Evolutionary conservation across 2,329 filamentous ascomycete genomes (phyloP).

Genomic region (Hypomyces perniciosus): DNA sequence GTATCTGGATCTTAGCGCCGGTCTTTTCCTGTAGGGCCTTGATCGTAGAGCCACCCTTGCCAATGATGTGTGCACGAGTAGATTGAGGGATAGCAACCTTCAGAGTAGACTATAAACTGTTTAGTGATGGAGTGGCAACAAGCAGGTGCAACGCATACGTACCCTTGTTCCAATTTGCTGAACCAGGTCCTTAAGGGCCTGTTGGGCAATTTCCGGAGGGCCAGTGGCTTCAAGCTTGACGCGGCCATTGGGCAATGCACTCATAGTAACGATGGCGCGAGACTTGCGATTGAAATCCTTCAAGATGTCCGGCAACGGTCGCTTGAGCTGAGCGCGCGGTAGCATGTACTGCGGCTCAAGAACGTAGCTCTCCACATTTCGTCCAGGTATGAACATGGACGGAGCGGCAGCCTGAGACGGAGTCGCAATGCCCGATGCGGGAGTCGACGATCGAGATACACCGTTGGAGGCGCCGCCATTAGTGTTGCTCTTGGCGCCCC

Average conservation of each 20-base stretch:
- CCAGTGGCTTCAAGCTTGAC: conserved; percentile 82
- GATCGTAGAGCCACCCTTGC: conserved; percentile 82
- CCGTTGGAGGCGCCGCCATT: conserved; percentile 53
- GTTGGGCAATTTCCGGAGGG: conserved; percentile 73
- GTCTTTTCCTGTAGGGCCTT: conserved; percentile 85
- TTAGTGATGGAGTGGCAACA: not conserved
- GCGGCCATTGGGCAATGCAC: conserved; percentile 62
- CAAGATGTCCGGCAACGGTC: conserved; percentile 76
- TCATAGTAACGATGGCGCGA: conserved; percentile 77
- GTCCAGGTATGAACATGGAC: conserved; percentile 72
- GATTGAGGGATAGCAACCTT: conserved; percentile 78
- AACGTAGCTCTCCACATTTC: conserved; percentile 69
- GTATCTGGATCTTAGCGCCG: conserved; percentile 84
- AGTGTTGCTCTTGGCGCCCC: conserved; percentile 62
- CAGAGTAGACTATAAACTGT: conserved; percentile 42
- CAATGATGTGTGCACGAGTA: conserved; percentile 84
- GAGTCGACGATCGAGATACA: conserved; percentile 55
- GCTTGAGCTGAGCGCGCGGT: conserved; percentile 71
- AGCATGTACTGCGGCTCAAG: conserved; percentile 72
- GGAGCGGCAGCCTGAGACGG: conserved; percentile 29
- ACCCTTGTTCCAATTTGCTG: conserved; percentile 84
- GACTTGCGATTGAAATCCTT: conserved; percentile 91
- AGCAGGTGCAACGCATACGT: conserved; percentile 22
- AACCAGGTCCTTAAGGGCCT: conserved; percentile 84
- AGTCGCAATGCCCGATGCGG: conserved; percentile 52